Evolutionary conservation across 139 green algal genomes (phyloP), one percentile per base, ranked within the genome.

Genomic region (Closterium sp.): DNA sequence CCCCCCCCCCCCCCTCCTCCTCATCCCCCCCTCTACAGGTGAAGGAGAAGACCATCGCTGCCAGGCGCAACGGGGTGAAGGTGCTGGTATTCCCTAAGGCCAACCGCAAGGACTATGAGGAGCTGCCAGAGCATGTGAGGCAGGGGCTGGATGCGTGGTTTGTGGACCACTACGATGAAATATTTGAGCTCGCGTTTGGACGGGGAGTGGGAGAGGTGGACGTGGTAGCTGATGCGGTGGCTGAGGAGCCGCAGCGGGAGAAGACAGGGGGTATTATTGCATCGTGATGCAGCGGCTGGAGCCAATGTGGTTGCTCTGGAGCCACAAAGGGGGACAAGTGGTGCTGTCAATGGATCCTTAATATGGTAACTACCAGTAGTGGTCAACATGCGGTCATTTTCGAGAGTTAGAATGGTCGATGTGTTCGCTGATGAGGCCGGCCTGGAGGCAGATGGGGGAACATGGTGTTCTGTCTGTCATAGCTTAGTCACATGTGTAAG

Each of bases 31-130:
- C n/a, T n/a, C n/a, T n/a, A n/a, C n/a, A n/a, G n/a, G n/a, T n/a
- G n/a, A 99, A 99, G 94, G 98, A 99, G 94, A 99, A 99, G 95
- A 94, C 97, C 30, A 96, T 99, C 16, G 98, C 97, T 8, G 97
- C 97, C 23, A 19, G 89, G 0, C 94, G 97, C 28, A 97, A 95
- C 31, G 95, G 96, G 3, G 95, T 97, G 30, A 95, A 93, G 88
- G 90, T 92, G 85, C 16, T 98, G 19, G 90, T 99, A 9, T 98
- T 99, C 89, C 98, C 98, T 2, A 92, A 96, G 55, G 98, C 92
- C 88, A 99, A 99, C 94, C 88, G 94, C 81, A 93, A 94, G 32
- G 98, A 99, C 93, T 99, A 96, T 91, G 97, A 99, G 12, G 98
- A 99, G 93, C 96, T 99, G 76, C 90, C 94, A 84, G 94, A 96